Base-by-base conservation (phyloP, 306 rosid species). In the Dalbergia cultrata region DNA sequence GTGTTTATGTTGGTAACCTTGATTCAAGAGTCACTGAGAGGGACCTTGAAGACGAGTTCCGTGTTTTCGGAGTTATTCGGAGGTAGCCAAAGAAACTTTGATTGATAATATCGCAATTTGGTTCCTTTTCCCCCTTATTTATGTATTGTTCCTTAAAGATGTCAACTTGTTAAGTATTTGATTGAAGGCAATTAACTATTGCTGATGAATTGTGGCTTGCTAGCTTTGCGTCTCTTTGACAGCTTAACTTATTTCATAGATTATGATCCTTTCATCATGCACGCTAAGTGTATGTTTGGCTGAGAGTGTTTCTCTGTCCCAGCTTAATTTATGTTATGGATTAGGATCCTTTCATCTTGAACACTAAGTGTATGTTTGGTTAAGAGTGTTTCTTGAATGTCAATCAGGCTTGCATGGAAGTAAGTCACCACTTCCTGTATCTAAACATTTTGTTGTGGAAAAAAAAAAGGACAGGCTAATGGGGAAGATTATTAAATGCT, bases 11-110 rank as follows among this genome's bases (percentile, higher is more conserved):
- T 17, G 99, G 99, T 70, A 96, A 96, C 78, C 70, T 96, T 78
- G 97, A 93, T 80, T 92, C 98, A 9, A 81, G 99, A 76, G 99
- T 96, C 17, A 76, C 94, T 1, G 99, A 96, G 90, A 90, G 97
- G 35, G 99, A 96, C 26, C 97, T 96, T 10, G 99, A 96, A 78
- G 99, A 96, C 67, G 99, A 93, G 82, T 96, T 96, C 78, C 99
- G 96, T 63, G 90, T 84, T 34, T 96, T 86, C 70, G 99, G 99
- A 83, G 97, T 92, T 78, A 96, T 96, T 11, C 86, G 98, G 76
- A 96, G 99, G 99, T 96, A 87, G 4, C 7, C 3, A 3, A 58
- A 79, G 4, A 16, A 54, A 4, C 44, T 19, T 31, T 74, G 14
- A 3, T 74, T 68, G 39, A 22, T 60, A 16, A 18, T 49, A 1